phyloP scores from a whole-genome alignment of 202 grass and related monocot genomes.

The Saccharum hybrid region DNA sequence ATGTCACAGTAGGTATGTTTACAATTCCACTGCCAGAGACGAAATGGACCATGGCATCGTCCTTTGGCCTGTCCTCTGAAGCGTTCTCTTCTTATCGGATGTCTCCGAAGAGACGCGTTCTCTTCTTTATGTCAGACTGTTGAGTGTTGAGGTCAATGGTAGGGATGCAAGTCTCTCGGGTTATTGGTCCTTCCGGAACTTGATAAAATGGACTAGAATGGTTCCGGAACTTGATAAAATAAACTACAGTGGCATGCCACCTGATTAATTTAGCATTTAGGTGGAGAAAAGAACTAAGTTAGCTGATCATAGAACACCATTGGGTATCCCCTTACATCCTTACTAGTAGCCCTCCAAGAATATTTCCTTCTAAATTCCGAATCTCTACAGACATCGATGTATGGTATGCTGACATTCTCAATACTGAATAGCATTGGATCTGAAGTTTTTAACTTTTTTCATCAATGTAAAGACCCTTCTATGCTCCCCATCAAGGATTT shows the following conservation, averaged over 20 bases:
- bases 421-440: background rate
- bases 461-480: conserved; percentile 11
- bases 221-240: no score
- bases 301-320: no score
- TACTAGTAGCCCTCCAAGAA: background rate
- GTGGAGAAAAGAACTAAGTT: no score
- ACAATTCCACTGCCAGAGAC: background rate
- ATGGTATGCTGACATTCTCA: background rate
- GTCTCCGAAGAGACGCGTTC: background rate
- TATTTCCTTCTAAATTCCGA: background rate
- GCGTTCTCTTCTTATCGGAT: background rate
- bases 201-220: background rate
- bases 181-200: background rate
- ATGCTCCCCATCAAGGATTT: background rate
- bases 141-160: background rate
- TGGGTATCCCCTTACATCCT: no score
- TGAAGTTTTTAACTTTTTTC: background rate
- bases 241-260: background rate
- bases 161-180: background rate
- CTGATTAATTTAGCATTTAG: background rate
- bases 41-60: background rate
- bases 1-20: conserved; percentile 13
- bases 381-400: background rate
- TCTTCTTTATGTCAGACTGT: background rate
- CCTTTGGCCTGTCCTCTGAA: background rate